Evolutionary conservation across 805 yeast species (phyloP).

Genomic region (Saccharomycopsis sp.): DNA sequence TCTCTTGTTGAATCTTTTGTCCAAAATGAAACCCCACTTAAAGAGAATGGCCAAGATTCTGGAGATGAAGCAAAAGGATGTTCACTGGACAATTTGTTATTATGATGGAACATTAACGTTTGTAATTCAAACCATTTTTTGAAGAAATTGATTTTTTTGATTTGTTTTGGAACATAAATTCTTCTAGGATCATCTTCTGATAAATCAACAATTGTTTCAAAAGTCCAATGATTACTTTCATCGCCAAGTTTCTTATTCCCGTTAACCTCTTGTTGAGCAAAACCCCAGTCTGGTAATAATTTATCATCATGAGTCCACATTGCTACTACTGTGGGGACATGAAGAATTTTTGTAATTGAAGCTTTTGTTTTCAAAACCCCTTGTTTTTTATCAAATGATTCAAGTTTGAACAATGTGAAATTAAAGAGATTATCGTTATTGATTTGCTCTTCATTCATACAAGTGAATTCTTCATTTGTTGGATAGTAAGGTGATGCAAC

Average conservation of each 20-base stretch:
- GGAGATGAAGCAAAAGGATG: slow-evolving; percentile 97
- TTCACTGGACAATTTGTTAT: slow-evolving; percentile 73
- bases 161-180: slow-evolving; percentile 51
- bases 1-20: slow-evolving; percentile 45
- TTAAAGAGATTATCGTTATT: slow-evolving; percentile 43
- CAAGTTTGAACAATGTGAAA: slow-evolving; percentile 71
- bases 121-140: slow-evolving; percentile 88
- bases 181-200: slow-evolving; percentile 44
- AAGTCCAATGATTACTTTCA: slow-evolving; percentile 58
- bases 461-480: slow-evolving; percentile 89
- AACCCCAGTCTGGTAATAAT: slow-evolving; percentile 91
- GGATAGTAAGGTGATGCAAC: slow-evolving; percentile 91
- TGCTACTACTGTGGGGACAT: slow-evolving; percentile 81
- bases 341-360: slow-evolving; percentile 59
- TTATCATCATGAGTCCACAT: slow-evolving; percentile 88
- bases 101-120: slow-evolving; percentile 79
- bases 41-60: slow-evolving; percentile 78
- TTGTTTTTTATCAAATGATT: slow-evolving; percentile 43
- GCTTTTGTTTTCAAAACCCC: slow-evolving; percentile 58
- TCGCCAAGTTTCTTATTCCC: slow-evolving; percentile 81
- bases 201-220: slow-evolving; percentile 60
- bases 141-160: slow-evolving; percentile 60
- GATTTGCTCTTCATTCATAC: slow-evolving; percentile 54
- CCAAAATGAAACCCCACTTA: slow-evolving; percentile 95
- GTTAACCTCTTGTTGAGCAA: slow-evolving; percentile 82